Evolutionary conservation across 768 basidiomycete species (phyloP).

Genomic region (Lactarius tabidus): DNA sequence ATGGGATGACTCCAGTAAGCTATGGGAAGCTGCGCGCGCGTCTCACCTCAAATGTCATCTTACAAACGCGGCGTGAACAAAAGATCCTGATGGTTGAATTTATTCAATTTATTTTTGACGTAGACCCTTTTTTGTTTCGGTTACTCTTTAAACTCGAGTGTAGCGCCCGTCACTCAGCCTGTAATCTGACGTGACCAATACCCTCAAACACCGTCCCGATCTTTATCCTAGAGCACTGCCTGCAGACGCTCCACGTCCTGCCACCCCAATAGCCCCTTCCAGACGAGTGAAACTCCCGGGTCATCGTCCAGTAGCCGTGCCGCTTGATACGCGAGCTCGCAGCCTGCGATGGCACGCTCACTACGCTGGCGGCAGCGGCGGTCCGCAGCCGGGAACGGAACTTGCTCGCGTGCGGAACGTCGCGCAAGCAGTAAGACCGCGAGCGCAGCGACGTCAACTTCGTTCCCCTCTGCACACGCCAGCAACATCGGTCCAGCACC

Average conservation of each 20-base stretch:
- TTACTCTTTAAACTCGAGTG: not conserved
- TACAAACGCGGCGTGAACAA: too few relatives aligned
- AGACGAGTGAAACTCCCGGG: not conserved
- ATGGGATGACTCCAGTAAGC: not conserved
- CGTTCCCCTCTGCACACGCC: slow-evolving; percentile 2
- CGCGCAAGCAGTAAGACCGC: slow-evolving; percentile 4
- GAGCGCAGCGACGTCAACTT: slow-evolving; percentile 13
- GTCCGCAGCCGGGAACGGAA: not conserved
- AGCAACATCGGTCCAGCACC: not conserved
- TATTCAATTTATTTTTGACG: not conserved
- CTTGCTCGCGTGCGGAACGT: not conserved
- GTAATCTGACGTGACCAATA: not conserved
- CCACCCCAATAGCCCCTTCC: slow-evolving; percentile 16
- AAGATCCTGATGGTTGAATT: too few relatives aligned
- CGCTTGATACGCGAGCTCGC: not conserved
- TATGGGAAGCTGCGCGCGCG: too few relatives aligned
- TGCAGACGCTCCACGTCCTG: slow-evolving; percentile 17
- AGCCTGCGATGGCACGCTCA: not conserved
- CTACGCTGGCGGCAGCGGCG: not conserved
- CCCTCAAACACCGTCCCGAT: not conserved
- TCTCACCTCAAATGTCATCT: too few relatives aligned
- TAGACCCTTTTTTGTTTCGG: not conserved
- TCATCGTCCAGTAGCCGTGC: slow-evolving; percentile 3
- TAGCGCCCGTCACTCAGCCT: not conserved
- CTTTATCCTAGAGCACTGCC: not conserved